A percentile compares a stretch with the other conserved stretches of the same genome.
phyloP scores from a whole-genome alignment of 73 alveolate genomes.

The Paramecium sonneborni region DNA sequence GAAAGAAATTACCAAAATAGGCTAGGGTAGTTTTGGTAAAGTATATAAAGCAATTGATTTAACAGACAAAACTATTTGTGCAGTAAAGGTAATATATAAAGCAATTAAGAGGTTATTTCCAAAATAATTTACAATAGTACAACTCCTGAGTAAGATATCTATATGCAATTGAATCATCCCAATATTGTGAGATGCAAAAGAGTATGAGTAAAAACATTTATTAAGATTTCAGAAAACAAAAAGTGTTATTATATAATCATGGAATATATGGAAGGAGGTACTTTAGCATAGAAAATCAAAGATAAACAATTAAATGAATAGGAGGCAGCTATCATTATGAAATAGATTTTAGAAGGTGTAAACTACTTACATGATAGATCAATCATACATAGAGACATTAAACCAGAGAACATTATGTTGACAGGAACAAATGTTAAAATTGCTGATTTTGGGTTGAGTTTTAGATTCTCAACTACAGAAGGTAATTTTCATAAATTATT shows the following conservation, averaged over 20 bases:
- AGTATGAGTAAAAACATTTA: slow-evolving; percentile 2
- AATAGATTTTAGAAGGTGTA: slow-evolving; percentile 50
- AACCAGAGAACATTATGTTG: slow-evolving; percentile 79
- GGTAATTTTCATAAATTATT: slow-evolving; percentile 25
- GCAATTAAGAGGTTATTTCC: slow-evolving; percentile 1
- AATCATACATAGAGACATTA: slow-evolving; percentile 83
- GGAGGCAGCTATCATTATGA: slow-evolving; percentile 61
- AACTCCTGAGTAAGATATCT: slow-evolving; percentile 13
- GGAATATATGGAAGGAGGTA: slow-evolving; percentile 85
- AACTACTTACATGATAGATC: slow-evolving; percentile 60
- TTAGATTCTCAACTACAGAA: background rate
- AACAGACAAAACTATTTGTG: slow-evolving; percentile 27
- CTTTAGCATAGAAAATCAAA: slow-evolving; percentile 67
- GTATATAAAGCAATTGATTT: slow-evolving; percentile 35
- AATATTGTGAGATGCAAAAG: slow-evolving; percentile 61
- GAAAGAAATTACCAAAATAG: background rate
- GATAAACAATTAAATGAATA: slow-evolving; percentile 45
- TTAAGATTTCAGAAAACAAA: slow-evolving; percentile 52
- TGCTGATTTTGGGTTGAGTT: slow-evolving; percentile 82
- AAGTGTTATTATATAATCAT: slow-evolving; percentile 70
- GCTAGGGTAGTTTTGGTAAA: slow-evolving; percentile 50
- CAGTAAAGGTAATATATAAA: background rate
- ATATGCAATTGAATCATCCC: slow-evolving; percentile 24
- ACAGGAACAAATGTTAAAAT: slow-evolving; percentile 60
- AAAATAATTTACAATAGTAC: background rate